Evolutionary conservation across 441 rosid species (phyloP).

Genomic region (Adansonia gregorii): DNA sequence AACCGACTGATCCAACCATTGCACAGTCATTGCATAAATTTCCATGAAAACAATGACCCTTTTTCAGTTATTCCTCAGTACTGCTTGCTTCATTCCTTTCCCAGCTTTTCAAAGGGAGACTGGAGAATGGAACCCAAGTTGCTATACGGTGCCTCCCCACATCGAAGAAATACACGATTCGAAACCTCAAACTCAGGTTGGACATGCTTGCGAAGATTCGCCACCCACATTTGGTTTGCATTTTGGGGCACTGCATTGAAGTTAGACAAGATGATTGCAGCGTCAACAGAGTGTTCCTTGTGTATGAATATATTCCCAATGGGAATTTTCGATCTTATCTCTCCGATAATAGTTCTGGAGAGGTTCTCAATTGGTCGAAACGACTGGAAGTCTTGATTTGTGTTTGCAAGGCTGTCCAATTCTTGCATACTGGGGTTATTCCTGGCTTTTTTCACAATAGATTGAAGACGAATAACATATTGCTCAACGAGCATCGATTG

Average conservation of each 20-base stretch:
- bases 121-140: conserved; percentile 74
- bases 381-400: conserved; percentile 76
- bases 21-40: background rate
- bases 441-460: conserved; percentile 76
- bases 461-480: conserved; percentile 71
- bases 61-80: background rate
- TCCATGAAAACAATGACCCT: background rate
- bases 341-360: conserved; percentile 73
- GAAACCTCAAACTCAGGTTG: conserved; percentile 67
- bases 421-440: conserved; percentile 85
- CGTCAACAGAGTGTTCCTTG: conserved; percentile 61
- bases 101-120: conserved; percentile 83
- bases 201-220: conserved; percentile 83
- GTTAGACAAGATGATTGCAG: conserved; percentile 50
- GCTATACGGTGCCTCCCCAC: conserved; percentile 65
- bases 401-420: conserved; percentile 95
- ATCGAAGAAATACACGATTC: conserved; percentile 65
- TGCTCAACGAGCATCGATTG: conserved; percentile 73
- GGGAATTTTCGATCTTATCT: conserved; percentile 72
- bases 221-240: conserved; percentile 84
- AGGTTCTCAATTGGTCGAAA: conserved; percentile 80
- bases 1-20: too few relatives aligned
- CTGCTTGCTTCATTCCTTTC: conserved; percentile 21
- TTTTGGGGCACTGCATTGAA: conserved; percentile 84
- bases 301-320: conserved; percentile 70